Base-by-base conservation (phyloP, 495 filamentous ascomycete species). In the Lentithecium fluviatile region DNA sequence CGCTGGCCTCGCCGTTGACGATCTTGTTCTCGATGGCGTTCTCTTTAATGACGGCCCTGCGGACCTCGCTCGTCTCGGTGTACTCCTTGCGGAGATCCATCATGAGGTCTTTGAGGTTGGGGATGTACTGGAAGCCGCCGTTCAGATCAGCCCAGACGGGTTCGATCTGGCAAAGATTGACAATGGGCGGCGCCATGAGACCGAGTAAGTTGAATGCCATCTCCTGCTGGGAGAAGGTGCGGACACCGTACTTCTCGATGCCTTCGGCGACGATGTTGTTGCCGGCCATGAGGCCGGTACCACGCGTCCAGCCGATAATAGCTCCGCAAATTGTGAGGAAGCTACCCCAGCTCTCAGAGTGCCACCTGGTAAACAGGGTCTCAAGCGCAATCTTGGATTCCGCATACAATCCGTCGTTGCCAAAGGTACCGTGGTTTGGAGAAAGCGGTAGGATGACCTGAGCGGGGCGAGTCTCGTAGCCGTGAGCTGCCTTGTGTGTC, bases 171-270 rank as follows among this genome's bases (percentile, higher is more conserved):
- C 95, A 97, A 29, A 99, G 83, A 69, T 97, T 91, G 66, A 95
- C 92, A 60, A 99, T 89, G 23, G 86, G 83, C 8, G 94, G 91
- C 4, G 93, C 85, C 94, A 99, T 97, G 47, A 99, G 84, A 56
- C 94, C 93, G 37, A 99, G 85, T 53, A 99, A 77, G 74, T 97
- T 99, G 82, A 99, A 97, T 2, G 94, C 94, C 94, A 99, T 99
- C 75, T 99, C 94, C 68, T 95, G 90, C 77, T 97, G 95, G 17
- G 93, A 97, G 78, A 99, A 99, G 4, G 94, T 99, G 62, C 95
- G 89, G 15, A 97, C 95, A 69, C 94, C 94, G 69, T 93, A 91
- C 63, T 87, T 88, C 77, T 99, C 94, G 53, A 99, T 88, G 48
- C 93, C 95, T 74, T 97, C 92, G 6, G 94, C 95, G 55, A 97